Conservation (phyloP, 2,329 filamentous ascomycete genomes). For the Chaetomiaceae sp. region DNA sequence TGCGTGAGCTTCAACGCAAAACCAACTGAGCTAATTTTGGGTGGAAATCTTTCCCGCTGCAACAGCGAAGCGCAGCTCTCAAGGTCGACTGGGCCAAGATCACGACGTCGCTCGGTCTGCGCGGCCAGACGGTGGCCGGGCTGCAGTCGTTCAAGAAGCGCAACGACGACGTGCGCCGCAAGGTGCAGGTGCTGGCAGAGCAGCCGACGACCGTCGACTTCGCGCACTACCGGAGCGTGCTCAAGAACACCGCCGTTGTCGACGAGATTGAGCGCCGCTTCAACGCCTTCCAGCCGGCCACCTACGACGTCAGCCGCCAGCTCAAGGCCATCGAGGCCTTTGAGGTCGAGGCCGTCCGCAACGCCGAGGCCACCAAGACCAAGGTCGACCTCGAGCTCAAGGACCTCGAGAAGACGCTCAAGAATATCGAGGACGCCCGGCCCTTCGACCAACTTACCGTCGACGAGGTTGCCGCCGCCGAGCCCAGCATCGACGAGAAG, state of each 20-base stretch:
- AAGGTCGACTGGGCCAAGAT: constrained; percentile 99
- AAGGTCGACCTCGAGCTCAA: constrained; percentile 92
- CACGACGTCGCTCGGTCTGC: constrained; percentile 87
- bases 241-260: constrained; percentile 94
- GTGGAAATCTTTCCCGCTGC: constrained; percentile 22
- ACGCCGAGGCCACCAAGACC: constrained; percentile 92
- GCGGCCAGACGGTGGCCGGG: constrained; percentile 84
- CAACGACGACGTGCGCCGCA: constrained; percentile 97
- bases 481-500: constrained; percentile 97
- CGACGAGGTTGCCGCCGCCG: constrained; percentile 89
- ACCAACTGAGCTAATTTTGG: constrained; percentile 48
- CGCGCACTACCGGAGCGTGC: constrained; percentile 76
- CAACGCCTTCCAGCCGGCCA: constrained; percentile 80
- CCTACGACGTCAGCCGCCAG: constrained; percentile 89
- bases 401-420: constrained; percentile 88
- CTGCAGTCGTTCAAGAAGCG: constrained; percentile 99
- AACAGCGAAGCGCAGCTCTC: constrained; percentile 90
- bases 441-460: constrained; percentile 97
- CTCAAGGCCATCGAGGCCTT: constrained; percentile 98
- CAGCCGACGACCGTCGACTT: constrained; percentile 87
- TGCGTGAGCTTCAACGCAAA: background rate
- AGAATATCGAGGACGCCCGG: constrained; percentile 94
- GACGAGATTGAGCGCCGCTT: constrained; percentile 98
- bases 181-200: constrained; percentile 77
- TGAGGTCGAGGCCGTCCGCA: constrained; percentile 94